Conservation (phyloP, 1,139 yeast species). For the Geotrichum siamense region DNA sequence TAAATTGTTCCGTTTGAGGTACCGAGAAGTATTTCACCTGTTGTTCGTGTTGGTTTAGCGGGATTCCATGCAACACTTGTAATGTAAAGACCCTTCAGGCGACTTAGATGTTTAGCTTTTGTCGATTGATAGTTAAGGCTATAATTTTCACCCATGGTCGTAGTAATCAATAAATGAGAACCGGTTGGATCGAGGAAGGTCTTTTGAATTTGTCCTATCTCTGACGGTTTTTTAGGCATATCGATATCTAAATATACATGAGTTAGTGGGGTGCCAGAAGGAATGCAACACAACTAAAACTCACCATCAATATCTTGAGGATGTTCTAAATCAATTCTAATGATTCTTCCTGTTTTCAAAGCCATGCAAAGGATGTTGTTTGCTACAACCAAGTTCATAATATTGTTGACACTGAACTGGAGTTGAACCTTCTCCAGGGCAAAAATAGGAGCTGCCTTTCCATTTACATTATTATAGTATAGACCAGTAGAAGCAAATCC, state of each 20-base stretch:
- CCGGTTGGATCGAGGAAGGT: constrained; percentile 47
- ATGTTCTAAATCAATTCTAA: constrained; percentile 47
- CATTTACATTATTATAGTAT: constrained; percentile 12
- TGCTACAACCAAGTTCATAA: constrained; percentile 41
- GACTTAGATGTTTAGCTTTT: constrained; percentile 37
- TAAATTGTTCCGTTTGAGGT: constrained; percentile 42
- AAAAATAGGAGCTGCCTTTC: constrained; percentile 25
- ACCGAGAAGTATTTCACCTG: constrained; percentile 47
- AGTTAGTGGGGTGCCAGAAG: not conserved
- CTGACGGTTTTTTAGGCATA: constrained; percentile 29
- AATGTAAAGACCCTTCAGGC: constrained; percentile 40
- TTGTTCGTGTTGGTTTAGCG: constrained; percentile 34
- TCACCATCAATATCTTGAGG: constrained; percentile 44
- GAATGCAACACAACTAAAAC: not conserved
- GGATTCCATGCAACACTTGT: constrained; percentile 42
- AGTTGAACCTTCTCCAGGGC: constrained; percentile 49
- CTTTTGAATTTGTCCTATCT: constrained; percentile 32
- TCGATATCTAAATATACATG: constrained; percentile 27
- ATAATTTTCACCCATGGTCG: constrained; percentile 41
- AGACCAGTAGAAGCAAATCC: constrained; percentile 15
- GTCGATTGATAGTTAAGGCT: constrained; percentile 38
- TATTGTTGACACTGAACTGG: constrained; percentile 43
- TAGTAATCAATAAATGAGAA: constrained; percentile 43
- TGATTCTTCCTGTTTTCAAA: constrained; percentile 40
- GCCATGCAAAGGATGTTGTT: constrained; percentile 46